These are phyloP conservation scores for Aureobasidium melanogenum DNA, from an alignment of 2,329 filamentous ascomycete species.

Conservation along the genomic window DNA sequence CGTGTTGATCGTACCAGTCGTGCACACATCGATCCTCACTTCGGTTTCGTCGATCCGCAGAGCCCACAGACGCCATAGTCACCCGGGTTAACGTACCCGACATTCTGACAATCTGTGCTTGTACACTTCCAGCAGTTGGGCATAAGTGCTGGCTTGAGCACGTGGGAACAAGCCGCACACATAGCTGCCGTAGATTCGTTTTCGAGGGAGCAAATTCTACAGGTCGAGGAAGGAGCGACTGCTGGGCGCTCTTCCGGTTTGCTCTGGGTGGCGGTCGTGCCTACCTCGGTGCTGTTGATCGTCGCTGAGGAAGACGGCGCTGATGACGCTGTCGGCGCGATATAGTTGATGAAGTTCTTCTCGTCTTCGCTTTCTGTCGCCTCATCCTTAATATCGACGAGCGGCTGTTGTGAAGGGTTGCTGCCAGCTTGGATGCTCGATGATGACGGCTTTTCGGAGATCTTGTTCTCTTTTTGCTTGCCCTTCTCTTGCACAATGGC, in stretches of 20 bases:
- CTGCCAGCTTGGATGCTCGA: background rate
- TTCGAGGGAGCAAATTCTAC: constrained; percentile 59
- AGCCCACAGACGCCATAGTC: constrained; percentile 63
- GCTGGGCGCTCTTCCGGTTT: background rate
- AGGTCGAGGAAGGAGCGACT: constrained; percentile 23
- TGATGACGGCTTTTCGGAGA: background rate
- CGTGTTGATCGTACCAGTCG: background rate
- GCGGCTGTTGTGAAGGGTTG: background rate
- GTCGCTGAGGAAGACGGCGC: background rate
- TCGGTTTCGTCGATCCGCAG: constrained; percentile 41
- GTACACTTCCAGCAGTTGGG: constrained; percentile 56
- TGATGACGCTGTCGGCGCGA: background rate
- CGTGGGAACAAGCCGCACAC: constrained; percentile 63
- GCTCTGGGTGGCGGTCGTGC: background rate
- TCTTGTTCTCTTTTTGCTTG: background rate
- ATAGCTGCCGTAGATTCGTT: constrained; percentile 49
- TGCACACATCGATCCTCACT: background rate
- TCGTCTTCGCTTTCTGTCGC: constrained; percentile 14
- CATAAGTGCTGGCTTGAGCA: constrained; percentile 49
- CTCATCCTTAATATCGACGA: constrained; percentile 9
- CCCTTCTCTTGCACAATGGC: background rate
- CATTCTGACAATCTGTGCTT: constrained; percentile 46
- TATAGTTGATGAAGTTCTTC: background rate
- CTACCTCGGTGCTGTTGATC: constrained; percentile 8
- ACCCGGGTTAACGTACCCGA: constrained; percentile 56